phyloP scores from a whole-genome alignment of 164 flowering plant genomes.

The Malania oleifera region DNA sequence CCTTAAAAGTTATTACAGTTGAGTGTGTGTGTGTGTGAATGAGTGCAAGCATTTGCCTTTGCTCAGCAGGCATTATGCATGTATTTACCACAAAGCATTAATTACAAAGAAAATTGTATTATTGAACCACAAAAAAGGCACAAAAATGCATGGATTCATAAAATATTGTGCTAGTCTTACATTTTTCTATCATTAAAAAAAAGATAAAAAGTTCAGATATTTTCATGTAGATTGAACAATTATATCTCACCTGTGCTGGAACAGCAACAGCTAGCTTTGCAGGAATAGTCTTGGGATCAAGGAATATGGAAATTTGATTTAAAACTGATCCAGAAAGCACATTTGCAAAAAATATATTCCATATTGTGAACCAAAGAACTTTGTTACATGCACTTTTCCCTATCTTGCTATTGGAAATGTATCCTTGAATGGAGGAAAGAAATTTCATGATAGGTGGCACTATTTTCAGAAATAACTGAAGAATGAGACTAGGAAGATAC shows the following conservation, averaged over 20 bases:
- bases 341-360: constrained; percentile 62
- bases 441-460: constrained; percentile 50
- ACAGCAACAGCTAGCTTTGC: constrained; percentile 49
- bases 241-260: constrained; percentile 51
- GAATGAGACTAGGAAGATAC: constrained; percentile 56
- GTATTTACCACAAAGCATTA: no score
- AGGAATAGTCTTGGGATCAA: constrained; percentile 45
- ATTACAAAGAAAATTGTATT: no score
- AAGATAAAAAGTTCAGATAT: background rate
- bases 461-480: constrained; percentile 39
- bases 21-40: no score
- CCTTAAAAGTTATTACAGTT: no score
- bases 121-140: background rate
- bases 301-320: constrained; percentile 27
- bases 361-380: constrained; percentile 52
- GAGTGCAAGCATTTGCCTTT: no score
- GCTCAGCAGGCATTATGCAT: no score
- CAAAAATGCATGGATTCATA: background rate
- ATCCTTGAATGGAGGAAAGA: constrained; percentile 55
- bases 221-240: background rate
- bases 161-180: background rate
- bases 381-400: constrained; percentile 53
- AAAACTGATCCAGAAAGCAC: constrained; percentile 51
- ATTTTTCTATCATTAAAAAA: background rate
- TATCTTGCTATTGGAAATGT: constrained; percentile 42